Percentiles rank a stretch among this genome's conserved stretches.
phyloP scores from a whole-genome alignment of 2,329 filamentous ascomycete genomes.

The Pyricularia pennisetigena region DNA sequence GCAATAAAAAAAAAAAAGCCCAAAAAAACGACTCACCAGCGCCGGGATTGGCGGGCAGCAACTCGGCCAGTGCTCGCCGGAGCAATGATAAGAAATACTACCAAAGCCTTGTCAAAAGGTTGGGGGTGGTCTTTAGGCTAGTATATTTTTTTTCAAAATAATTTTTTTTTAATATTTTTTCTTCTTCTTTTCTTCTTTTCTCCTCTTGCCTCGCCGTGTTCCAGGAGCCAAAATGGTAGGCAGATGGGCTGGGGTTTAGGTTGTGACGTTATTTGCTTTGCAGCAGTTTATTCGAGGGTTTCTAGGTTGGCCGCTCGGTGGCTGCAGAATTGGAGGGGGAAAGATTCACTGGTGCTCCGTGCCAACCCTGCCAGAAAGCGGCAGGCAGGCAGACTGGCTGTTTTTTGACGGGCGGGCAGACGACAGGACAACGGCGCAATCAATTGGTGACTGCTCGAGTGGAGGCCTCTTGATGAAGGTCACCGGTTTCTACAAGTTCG shows the following conservation, averaged over 20 bases:
- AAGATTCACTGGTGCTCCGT: slow-evolving; percentile 1
- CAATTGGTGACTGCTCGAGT: background rate
- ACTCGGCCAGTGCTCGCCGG: background rate
- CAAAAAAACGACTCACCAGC: background rate
- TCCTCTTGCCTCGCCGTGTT: background rate
- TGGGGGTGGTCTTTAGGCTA: background rate
- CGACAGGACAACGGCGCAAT: slow-evolving; percentile 1
- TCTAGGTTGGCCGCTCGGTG: background rate
- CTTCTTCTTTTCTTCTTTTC: no score
- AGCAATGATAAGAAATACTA: slow-evolving; percentile 3
- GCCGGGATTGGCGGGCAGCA: background rate
- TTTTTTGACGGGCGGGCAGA: background rate
- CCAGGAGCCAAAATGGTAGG: background rate
- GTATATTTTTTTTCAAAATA: background rate
- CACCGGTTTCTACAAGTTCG: background rate
- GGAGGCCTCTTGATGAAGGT: background rate
- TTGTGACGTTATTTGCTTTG: slow-evolving; percentile 7
- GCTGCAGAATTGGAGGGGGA: slow-evolving; percentile 1
- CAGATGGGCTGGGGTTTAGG: slow-evolving; percentile 1
- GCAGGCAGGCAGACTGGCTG: background rate
- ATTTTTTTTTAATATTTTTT: no score
- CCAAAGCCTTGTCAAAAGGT: background rate
- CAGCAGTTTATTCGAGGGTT: slow-evolving; percentile 2
- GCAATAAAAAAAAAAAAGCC: background rate
- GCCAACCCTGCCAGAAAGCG: background rate